Percentiles rank a stretch among this genome's conserved stretches.
Conservation (phyloP, 2,329 filamentous ascomycete species). For the Sporothrix phasma region DNA sequence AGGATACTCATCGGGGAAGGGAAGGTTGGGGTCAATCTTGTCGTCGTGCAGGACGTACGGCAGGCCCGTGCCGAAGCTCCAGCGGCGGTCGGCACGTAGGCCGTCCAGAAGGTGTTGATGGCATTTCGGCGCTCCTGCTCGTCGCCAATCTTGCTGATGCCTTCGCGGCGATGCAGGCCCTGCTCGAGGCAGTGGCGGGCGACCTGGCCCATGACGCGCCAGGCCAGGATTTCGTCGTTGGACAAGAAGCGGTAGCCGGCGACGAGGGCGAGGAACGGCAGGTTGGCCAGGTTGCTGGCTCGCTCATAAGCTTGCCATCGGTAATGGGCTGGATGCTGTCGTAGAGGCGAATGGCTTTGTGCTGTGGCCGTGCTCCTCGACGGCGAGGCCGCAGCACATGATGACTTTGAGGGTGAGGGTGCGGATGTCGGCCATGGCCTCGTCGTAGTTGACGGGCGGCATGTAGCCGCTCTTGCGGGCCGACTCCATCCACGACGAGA, state of each 20-base stretch:
- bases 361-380: conserved; percentile 72
- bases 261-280: conserved; percentile 43
- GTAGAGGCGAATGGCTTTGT: conserved; percentile 61
- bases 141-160: conserved; percentile 31
- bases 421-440: conserved; percentile 35
- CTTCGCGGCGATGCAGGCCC: conserved; percentile 43
- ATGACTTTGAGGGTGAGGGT: conserved; percentile 67
- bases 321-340: conserved; percentile 63
- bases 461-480: conserved; percentile 27
- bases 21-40: conserved; percentile 39
- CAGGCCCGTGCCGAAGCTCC: conserved; percentile 42
- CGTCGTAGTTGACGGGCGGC: conserved; percentile 27
- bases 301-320: conserved; percentile 54
- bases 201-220: conserved; percentile 77
- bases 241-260: conserved; percentile 70
- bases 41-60: conserved; percentile 39
- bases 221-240: conserved; percentile 77
- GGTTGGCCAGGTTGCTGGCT: conserved; percentile 36
- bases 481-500: conserved; percentile 53
- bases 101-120: conserved; percentile 38
- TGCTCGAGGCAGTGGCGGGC: conserved; percentile 43
- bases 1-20: conserved; percentile 58
- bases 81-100: conserved; percentile 41
- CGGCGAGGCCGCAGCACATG: conserved; percentile 64
- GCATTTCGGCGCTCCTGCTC: conserved; percentile 25